A percentile compares a stretch with the other conserved stretches of the same genome.
phyloP scores from a whole-genome alignment of 1,284 basidiomycete species.

The Golubevia pallescens region DNA sequence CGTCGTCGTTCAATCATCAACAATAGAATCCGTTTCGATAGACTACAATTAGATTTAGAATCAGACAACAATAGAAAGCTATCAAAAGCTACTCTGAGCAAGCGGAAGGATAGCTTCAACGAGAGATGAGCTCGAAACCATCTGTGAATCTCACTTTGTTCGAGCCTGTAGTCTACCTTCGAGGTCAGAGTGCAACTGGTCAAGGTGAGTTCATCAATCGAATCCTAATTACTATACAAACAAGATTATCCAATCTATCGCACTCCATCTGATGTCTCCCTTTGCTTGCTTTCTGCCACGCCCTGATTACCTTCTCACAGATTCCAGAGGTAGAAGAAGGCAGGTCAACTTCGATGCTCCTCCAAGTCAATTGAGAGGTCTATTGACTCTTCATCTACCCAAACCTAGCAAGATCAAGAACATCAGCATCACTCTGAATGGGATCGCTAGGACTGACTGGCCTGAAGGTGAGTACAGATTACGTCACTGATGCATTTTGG shows the following conservation, averaged over 20 bases:
- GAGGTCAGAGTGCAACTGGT: constrained; percentile 42
- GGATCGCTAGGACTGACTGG: constrained; percentile 75
- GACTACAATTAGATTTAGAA: too few species aligned
- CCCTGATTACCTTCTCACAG: constrained; percentile 8
- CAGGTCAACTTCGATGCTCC: constrained; percentile 66
- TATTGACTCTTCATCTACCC: constrained; percentile 78
- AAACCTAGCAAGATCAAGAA: constrained; percentile 86
- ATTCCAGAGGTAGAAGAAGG: constrained; percentile 28
- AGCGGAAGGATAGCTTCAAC: too few species aligned
- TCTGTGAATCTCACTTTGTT: constrained; percentile 3
- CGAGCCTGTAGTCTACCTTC: constrained; percentile 58
- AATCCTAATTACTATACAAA: too few species aligned
- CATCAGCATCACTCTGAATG: constrained; percentile 80
- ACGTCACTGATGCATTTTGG: too few species aligned
- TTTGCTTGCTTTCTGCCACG: neutral
- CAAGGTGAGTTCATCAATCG: constrained; percentile 10
- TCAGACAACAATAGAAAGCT: too few species aligned
- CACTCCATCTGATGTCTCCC: neutral
- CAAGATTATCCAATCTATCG: neutral
- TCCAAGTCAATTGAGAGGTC: constrained; percentile 83
- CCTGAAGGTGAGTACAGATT: constrained; percentile 85
- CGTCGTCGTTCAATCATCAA: neutral
- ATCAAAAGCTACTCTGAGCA: too few species aligned
- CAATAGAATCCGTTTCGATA: too few species aligned
- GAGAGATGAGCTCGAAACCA: too few species aligned